Percentiles rank a stretch among this genome's conserved stretches.
These are phyloP conservation scores for Scheffersomyces quercinus DNA, from an alignment of 1,139 yeast genomes.

Conservation along the genomic window DNA sequence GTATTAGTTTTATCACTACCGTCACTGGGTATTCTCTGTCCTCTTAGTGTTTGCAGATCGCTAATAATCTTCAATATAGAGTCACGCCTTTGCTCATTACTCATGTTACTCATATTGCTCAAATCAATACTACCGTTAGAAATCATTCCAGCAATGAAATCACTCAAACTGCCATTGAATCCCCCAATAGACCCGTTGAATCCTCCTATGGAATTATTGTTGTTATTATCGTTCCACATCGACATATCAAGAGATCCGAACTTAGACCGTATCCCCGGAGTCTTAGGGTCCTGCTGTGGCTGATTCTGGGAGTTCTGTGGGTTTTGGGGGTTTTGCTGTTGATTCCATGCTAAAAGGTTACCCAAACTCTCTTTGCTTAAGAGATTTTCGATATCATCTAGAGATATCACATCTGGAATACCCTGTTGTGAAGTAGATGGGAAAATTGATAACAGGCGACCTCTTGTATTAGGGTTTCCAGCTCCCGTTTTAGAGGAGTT, in stretches of 20 bases:
- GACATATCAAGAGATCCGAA: slow-evolving; percentile 33
- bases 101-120: slow-evolving; percentile 44
- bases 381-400: slow-evolving; percentile 46
- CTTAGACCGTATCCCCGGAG: slow-evolving; percentile 16
- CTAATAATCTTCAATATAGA: slow-evolving; percentile 40
- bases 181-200: slow-evolving; percentile 30
- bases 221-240: slow-evolving; percentile 16
- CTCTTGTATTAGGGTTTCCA: neutral
- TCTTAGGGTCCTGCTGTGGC: slow-evolving; percentile 9
- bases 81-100: slow-evolving; percentile 43
- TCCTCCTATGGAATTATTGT: slow-evolving; percentile 14
- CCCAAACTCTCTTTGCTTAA: slow-evolving; percentile 45
- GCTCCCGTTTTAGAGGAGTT: neutral
- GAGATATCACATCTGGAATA: slow-evolving; percentile 25
- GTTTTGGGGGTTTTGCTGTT: slow-evolving; percentile 8
- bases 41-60: slow-evolving; percentile 27
- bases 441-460: slow-evolving; percentile 14
- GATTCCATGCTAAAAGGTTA: slow-evolving; percentile 31
- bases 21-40: slow-evolving; percentile 14
- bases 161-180: slow-evolving; percentile 35
- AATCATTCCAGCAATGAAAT: slow-evolving; percentile 36
- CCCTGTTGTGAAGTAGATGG: slow-evolving; percentile 8
- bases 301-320: slow-evolving; percentile 9
- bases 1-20: slow-evolving; percentile 4
- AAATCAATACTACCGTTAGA: slow-evolving; percentile 44